Evolutionary conservation across 768 basidiomycete species (phyloP), one percentile per base, ranked within the genome.

Genomic region (Hortiboletus flavorubellus): DNA sequence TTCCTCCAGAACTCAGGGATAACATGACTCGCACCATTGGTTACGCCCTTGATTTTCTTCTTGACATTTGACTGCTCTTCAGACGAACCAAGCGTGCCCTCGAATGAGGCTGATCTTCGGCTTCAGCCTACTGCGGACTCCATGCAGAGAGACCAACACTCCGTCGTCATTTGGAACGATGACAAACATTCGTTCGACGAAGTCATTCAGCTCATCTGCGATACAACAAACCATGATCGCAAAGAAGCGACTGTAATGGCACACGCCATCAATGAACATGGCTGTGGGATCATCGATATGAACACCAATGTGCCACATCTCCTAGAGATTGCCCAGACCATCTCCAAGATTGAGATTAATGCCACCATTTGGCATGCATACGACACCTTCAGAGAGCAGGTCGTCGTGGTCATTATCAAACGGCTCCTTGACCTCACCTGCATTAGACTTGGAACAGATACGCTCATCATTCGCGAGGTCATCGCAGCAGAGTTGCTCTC

Each of bases 161-260:
- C 88, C 43, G 78, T 98, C 53, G 77, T 96, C 29, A 72, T 98
- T 5, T 98, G 94, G 94, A 94, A 95, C 73, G 95, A 97, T 70
- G 96, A 99, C 71, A 96, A 95, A 63, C 97, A 98, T 71, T 93
- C 92, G 0, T 89, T 87, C 63, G 86, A 88, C 48, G 93, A 98
- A 65, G 86, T 97, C 51, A 87, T 87, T 58, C 80, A 83, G 56
- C 79, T 93, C 40, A 72, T 91, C 7, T 76, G 78, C 53, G 87
- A 88, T 43, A 70, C 72, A 15, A 79, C 77, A 1, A 72, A 69
- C 16, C 78, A 80, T 21, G 71, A 82, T 9, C 71, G 73, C 21
- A 83, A 82, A 38, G 84, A 87, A 30, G 88, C 89, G 0, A 63
- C 72, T 0, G 78, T 74, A 1, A 70, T 85, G 38, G 82, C 81